These are phyloP conservation scores for Cyclotella sp. DNA, from an alignment of 108 stramenopile species.

Conservation along the genomic window DNA sequence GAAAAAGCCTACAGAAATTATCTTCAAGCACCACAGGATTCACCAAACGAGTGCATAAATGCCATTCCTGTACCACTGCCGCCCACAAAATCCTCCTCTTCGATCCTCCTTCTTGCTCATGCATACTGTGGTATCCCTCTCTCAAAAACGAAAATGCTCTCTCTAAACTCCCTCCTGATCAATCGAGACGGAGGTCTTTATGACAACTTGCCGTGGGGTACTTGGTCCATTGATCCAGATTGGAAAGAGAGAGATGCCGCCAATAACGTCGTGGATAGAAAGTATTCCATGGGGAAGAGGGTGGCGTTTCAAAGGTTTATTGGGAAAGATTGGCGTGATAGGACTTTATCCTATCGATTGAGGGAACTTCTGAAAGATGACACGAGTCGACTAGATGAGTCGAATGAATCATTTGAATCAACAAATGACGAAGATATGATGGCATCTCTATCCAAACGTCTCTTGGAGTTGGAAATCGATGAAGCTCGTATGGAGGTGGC, in stretches of 20 bases:
- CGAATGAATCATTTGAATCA: constrained; percentile 19
- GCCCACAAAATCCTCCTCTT: constrained; percentile 22
- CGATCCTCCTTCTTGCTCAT: constrained; percentile 55
- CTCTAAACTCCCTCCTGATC: constrained; percentile 61
- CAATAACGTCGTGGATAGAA: constrained; percentile 62
- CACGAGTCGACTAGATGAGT: constrained; percentile 1
- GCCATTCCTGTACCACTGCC: constrained; percentile 35
- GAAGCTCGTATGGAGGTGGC: constrained; percentile 78
- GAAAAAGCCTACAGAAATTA: background rate
- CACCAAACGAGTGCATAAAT: background rate
- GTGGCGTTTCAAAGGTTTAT: constrained; percentile 87
- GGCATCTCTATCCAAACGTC: constrained; percentile 58
- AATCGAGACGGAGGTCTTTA: constrained; percentile 79
- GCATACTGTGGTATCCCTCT: constrained; percentile 50
- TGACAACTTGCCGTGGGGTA: constrained; percentile 79
- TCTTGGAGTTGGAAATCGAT: constrained; percentile 71
- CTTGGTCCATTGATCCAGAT: constrained; percentile 79
- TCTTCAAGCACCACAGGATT: background rate
- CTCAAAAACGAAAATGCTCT: constrained; percentile 62
- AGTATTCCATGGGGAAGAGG: constrained; percentile 79
- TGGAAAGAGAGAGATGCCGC: constrained; percentile 75
- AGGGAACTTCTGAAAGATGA: constrained; percentile 51
- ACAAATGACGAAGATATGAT: constrained; percentile 35
- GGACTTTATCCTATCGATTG: constrained; percentile 53
- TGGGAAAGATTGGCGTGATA: constrained; percentile 81